Base-by-base conservation (phyloP, 192 early-diverging fungal species). In the Allomyces macrogynus region DNA sequence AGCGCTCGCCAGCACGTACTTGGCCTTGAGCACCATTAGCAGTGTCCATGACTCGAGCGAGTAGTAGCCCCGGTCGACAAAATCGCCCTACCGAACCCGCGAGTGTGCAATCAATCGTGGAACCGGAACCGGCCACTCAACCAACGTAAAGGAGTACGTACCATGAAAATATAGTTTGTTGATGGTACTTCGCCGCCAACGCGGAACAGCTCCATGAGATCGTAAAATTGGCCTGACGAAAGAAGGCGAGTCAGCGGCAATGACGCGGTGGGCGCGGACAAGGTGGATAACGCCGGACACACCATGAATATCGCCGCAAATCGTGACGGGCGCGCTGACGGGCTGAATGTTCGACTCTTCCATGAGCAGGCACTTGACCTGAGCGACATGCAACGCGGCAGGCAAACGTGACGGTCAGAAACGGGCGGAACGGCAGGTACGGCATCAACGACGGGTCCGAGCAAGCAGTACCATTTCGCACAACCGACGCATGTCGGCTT, bases 261-360 rank as follows among this genome's bases (percentile, higher is more conserved):
- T 7, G 32, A 40, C 32, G 7, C 3, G 32, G 3, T 40, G 32
- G 32, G 32, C 32, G 32, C 32, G 32, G 7, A 8, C 32, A 40
- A 40, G 32, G 32, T 8, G 32, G 7, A 40, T 2, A 40, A 40
- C 32, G 32, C 32, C 3, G 32, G 0, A 40, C 32, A 7, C 32
- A 32, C 95, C 95, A 73, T 97, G 95, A 65, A 97, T 92, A 71
- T 97, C 95, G 65, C 95, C 95, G 74, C 95, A 97, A 49, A 97
- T 90, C 0, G 95, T 97, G 23, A 97, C 95, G 24, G 95, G 95
- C 57, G 90, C 87, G 64, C 84, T 80, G n/a, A 98, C 95, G 18
- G 92, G 89, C 71, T 98, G 95, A 62, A 98, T 91, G 77, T 98
- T 98, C 14, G 90, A 93, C 74, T 99, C 95, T 72, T 99, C 95